A percentile compares a stretch with the other conserved stretches of the same genome.
phyloP scores from a whole-genome alignment of 257 asterid genomes.

The Gynochthodes officinalis region DNA sequence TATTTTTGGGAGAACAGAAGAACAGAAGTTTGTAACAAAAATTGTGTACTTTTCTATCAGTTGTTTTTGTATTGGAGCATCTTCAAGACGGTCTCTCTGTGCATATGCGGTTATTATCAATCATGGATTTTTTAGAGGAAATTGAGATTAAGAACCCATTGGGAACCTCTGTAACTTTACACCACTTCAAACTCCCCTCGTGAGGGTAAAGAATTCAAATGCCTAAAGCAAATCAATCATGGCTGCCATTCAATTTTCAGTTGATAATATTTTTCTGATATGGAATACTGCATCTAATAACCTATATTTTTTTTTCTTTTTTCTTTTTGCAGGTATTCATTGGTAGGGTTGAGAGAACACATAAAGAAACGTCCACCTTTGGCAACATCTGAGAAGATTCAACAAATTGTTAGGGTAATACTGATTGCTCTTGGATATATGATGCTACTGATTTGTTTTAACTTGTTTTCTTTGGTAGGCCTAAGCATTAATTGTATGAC shows the following conservation, averaged over 20 bases:
- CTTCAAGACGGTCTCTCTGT: not conserved
- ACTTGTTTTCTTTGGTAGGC: not conserved
- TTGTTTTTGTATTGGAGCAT: not conserved
- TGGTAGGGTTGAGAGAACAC: conserved; percentile 83
- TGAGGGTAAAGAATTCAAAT: not conserved
- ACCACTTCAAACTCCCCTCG: not conserved
- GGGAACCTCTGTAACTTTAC: not conserved
- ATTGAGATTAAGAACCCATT: not conserved
- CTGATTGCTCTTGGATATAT: not conserved
- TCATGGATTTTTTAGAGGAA: not conserved
- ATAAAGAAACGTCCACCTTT: conserved; percentile 98
- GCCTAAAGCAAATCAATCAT: not conserved
- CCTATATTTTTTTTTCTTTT: too few relatives aligned
- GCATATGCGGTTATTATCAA: not conserved
- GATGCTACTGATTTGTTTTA: not conserved
- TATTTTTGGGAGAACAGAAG: not conserved
- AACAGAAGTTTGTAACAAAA: not conserved
- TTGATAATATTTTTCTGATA: not conserved
- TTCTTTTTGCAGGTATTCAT: conserved; percentile 61
- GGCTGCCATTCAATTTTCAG: not conserved
- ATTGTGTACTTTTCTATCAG: not conserved
- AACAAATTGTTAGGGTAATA: conserved; percentile 84
- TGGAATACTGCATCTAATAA: not conserved
- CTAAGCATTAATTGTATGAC: not conserved
- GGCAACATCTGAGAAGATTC: conserved; percentile 93